Evolutionary conservation across 2,329 filamentous ascomycete genomes (phyloP), one percentile per base, ranked within the genome.

Genomic region (Immersiporthe knoxdaviesiana): DNA sequence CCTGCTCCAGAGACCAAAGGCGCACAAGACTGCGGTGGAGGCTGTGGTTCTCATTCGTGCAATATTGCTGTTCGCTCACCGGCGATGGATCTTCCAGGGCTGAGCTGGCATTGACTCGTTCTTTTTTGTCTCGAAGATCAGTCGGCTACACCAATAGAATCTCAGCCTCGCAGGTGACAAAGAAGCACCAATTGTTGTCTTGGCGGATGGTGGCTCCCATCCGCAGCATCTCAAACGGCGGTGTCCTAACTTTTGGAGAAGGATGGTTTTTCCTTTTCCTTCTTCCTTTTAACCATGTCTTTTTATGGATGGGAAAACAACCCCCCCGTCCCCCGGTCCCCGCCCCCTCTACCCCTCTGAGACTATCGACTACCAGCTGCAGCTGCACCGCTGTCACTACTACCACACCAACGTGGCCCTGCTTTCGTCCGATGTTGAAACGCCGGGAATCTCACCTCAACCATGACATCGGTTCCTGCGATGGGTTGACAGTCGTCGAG

Each of bases 61-160:
- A 60, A 24, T 60, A 30, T 18, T 66, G 24, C 11, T 27, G 30
- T 16, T 32, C 16, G 32, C 35, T 14, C 39, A 21, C 27, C 39
- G 18, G 27, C 24, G 18, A 32, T 10, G 32, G 12, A 41, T 56
- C 16, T 27, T 27, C 63, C 44, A 54, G 32, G n/a, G 47, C 52
- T 65, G 63, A 8, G 21, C 44, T 30, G 27, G 64, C 64, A 65
- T 67, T 65, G 61, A 71, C 64, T 64, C 63, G 65, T 41, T 54
- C 54, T 52, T 60, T 60, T 54, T 50, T 69, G 67, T 71, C 67
- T 71, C 69, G 69, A 66, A 65, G 54, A 39, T 71, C 67, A 67
- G 67, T 37, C 67, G 64, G 35, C 63, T 39, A 56, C 37, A 32
- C 69, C 69, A 69, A 64, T 69, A 50, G 58, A 32, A 62, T 30